Conservation (phyloP, 305 asterid genomes). For the Rubia occidens region DNA sequence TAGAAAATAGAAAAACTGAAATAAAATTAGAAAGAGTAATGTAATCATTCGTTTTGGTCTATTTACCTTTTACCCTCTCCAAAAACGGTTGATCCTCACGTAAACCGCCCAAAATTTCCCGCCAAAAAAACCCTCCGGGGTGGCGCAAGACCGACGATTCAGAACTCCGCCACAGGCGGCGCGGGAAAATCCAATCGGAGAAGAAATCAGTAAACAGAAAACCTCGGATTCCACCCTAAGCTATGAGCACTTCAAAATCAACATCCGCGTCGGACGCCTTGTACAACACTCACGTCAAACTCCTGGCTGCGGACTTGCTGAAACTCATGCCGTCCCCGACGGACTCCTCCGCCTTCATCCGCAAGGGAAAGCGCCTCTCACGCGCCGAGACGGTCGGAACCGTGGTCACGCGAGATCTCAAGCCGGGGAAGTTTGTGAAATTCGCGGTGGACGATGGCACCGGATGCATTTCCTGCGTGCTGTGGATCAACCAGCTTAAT, state of each 20-base stretch:
- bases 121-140: background rate
- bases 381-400: slow-evolving; percentile 58
- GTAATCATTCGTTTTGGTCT: too few species aligned
- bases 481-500: slow-evolving; percentile 60
- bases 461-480: slow-evolving; percentile 65
- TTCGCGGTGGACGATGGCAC: slow-evolving; percentile 65
- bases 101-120: background rate
- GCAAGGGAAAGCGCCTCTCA: slow-evolving; percentile 36
- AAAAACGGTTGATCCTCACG: background rate
- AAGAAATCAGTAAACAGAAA: background rate
- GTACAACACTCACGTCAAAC: slow-evolving; percentile 49
- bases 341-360: slow-evolving; percentile 34
- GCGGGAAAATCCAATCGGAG: background rate
- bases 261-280: slow-evolving; percentile 24
- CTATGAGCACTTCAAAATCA: background rate
- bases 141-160: background rate
- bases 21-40: too few species aligned
- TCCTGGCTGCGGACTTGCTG: slow-evolving; percentile 49
- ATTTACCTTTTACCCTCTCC: too few species aligned
- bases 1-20: too few species aligned
- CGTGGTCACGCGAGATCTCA: slow-evolving; percentile 49
- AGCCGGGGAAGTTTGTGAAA: slow-evolving; percentile 50
- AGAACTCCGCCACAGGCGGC: background rate
- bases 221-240: background rate
- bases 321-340: slow-evolving; percentile 31